phyloP scores from a whole-genome alignment of 2,329 filamentous ascomycete genomes.

The Trichoderma sp. region DNA sequence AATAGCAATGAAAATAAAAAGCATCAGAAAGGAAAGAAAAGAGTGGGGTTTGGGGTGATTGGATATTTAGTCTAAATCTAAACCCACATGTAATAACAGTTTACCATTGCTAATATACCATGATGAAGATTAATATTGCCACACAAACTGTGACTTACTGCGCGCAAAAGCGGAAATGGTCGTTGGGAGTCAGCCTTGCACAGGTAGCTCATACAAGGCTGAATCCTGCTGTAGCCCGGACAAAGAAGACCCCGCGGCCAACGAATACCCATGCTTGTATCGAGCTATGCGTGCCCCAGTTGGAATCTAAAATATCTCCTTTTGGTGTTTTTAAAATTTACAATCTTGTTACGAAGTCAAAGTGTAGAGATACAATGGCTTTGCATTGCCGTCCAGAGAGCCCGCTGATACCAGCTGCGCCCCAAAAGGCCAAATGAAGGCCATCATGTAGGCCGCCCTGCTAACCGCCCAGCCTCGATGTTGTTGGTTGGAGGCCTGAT shows the following conservation, averaged over 20 bases:
- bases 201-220: not conserved
- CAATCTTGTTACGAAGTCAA: not conserved
- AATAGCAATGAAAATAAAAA: not conserved
- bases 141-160: not conserved
- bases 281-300: no score
- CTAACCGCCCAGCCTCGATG: not conserved
- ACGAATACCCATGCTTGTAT: not conserved
- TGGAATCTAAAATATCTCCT: not conserved
- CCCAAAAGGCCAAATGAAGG: not conserved
- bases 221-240: not conserved
- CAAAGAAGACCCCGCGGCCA: not conserved
- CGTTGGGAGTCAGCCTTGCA: not conserved
- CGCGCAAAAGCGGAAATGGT: not conserved
- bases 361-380: not conserved
- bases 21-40: not conserved
- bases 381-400: not conserved
- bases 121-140: not conserved
- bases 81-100: not conserved
- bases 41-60: no score
- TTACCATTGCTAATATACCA: conserved; percentile 12
- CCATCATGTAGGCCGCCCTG: not conserved
- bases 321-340: not conserved
- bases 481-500: not conserved
- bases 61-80: not conserved
- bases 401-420: not conserved